These are phyloP conservation scores for Venturia pyrina DNA, from an alignment of 2,329 filamentous ascomycete species.

Conservation along the genomic window DNA sequence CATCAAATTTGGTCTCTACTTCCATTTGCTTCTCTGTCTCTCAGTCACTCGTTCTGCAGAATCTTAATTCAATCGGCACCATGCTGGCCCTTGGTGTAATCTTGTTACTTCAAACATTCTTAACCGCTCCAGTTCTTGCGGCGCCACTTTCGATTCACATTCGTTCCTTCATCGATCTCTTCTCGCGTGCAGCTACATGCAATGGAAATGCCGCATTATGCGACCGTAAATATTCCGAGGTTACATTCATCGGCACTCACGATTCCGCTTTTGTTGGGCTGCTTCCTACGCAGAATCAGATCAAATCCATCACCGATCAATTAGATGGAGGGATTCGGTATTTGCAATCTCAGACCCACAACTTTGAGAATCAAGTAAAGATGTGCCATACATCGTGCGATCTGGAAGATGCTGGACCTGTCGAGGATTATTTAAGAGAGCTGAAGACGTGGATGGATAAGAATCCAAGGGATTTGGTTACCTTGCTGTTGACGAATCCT, in stretches of 20 bases:
- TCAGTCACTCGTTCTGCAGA: neutral
- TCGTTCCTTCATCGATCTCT: neutral
- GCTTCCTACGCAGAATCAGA: conserved; percentile 62
- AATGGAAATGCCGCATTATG: conserved; percentile 75
- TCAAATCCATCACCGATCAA: conserved; percentile 59
- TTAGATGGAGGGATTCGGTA: conserved; percentile 64
- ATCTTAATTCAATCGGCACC: neutral
- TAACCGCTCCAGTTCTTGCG: neutral
- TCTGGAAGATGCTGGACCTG: conserved; percentile 57
- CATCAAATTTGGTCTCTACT: neutral
- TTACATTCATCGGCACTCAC: conserved; percentile 74
- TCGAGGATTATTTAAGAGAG: conserved; percentile 52
- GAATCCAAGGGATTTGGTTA: conserved; percentile 66
- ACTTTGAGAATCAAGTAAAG: conserved; percentile 38
- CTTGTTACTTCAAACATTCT: neutral
- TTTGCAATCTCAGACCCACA: conserved; percentile 63
- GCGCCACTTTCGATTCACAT: neutral
- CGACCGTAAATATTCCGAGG: conserved; percentile 58
- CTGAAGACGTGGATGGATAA: conserved; percentile 60
- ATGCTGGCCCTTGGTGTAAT: conserved; percentile 2
- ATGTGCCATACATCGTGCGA: conserved; percentile 64
- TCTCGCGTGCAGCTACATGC: conserved; percentile 34
- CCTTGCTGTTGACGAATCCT: conserved; percentile 62
- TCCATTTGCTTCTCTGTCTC: neutral
- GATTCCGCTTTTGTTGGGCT: conserved; percentile 60